phyloP scores from a whole-genome alignment of 2,329 filamentous ascomycete species.

The Fusarium papillatum region DNA sequence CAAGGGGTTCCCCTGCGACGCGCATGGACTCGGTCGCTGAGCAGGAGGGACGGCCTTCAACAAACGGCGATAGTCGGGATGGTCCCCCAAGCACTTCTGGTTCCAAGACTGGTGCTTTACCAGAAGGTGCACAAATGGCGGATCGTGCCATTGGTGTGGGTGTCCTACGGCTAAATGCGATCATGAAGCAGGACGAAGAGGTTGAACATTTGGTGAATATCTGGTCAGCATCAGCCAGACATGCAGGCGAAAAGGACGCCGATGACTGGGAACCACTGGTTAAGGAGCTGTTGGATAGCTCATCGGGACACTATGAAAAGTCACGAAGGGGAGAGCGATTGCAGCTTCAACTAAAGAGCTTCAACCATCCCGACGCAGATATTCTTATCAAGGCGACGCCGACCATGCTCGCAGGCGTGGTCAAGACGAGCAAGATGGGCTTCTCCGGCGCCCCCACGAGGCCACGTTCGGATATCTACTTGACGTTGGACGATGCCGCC shows the following conservation, averaged over 20 bases:
- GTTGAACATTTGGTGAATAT: constrained; percentile 82
- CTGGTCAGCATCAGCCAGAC: constrained; percentile 75
- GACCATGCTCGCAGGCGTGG: constrained; percentile 85
- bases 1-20: constrained; percentile 60
- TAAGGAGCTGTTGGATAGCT: constrained; percentile 79
- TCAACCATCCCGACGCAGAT: constrained; percentile 83
- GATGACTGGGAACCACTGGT: constrained; percentile 83
- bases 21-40: constrained; percentile 72
- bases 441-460: constrained; percentile 94
- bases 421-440: constrained; percentile 88
- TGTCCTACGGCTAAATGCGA: constrained; percentile 79
- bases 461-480: constrained; percentile 92
- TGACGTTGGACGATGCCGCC: constrained; percentile 86
- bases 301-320: constrained; percentile 80
- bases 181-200: constrained; percentile 80
- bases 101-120: constrained; percentile 53
- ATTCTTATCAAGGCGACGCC: constrained; percentile 87
- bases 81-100: constrained; percentile 69
- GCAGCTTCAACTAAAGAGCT: constrained; percentile 84
- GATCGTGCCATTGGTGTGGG: constrained; percentile 81
- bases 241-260: constrained; percentile 68
- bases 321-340: constrained; percentile 81
- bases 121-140: constrained; percentile 46
- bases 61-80: constrained; percentile 59
- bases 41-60: constrained; percentile 55